Percentiles rank a stretch among this genome's conserved stretches.
Conservation (phyloP, 257 asterid species). For the Solanum chilense region DNA sequence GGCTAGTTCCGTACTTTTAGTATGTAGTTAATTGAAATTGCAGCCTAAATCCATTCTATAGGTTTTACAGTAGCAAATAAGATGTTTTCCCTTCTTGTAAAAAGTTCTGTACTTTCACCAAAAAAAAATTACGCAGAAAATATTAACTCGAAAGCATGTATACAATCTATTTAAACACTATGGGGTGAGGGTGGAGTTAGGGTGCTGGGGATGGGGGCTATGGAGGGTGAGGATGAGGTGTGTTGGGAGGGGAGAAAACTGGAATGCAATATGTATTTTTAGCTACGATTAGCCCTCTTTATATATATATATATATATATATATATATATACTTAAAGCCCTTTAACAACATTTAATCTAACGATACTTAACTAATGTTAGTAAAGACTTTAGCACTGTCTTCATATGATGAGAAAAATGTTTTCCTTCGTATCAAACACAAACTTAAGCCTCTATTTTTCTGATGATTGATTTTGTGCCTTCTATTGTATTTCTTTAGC, state of each 20-base stretch:
- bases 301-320: no score
- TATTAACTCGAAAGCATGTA: no score
- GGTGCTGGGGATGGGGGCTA: neutral
- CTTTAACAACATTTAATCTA: no score
- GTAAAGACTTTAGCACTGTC: no score
- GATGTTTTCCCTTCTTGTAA: neutral
- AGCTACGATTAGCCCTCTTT: rapidly evolving
- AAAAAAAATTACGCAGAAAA: no score
- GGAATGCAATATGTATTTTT: neutral
- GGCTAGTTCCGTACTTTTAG: neutral
- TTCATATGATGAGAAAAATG: no score
- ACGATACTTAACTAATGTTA: no score
- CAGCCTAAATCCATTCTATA: neutral
- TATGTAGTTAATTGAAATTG: neutral
- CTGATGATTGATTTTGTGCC: neutral
- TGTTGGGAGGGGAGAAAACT: neutral
- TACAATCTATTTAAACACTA: no score
- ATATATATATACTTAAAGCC: no score
- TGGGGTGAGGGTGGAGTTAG: neutral
- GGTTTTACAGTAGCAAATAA: neutral
- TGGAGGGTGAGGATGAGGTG: neutral
- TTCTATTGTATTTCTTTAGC: neutral
- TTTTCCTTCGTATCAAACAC: no score
- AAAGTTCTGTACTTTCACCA: no score
- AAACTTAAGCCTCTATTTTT: neutral